phyloP scores from a whole-genome alignment of 495 filamentous ascomycete genomes.

The Daldinia grandis region DNA sequence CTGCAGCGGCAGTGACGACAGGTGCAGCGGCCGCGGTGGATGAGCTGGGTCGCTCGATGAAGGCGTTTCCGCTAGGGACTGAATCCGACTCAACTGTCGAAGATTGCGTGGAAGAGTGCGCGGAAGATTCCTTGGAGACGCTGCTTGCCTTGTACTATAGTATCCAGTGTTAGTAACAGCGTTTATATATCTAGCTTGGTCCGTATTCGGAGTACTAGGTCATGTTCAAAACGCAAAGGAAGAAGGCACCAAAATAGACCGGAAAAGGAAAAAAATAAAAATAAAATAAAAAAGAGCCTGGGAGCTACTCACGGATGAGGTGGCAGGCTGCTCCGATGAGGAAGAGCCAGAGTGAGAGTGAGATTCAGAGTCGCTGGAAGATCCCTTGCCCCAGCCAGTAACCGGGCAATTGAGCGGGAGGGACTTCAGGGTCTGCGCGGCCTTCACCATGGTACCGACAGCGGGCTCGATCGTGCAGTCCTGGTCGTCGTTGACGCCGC shows the following conservation, averaged over 20 bases:
- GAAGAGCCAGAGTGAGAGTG: constrained; percentile 7
- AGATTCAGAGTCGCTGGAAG: constrained; percentile 40
- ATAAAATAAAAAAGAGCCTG: too few species aligned
- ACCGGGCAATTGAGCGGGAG: constrained; percentile 69
- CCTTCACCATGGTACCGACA: constrained; percentile 46
- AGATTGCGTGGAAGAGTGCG: too few species aligned
- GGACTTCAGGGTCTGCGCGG: constrained; percentile 43
- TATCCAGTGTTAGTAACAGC: constrained; percentile 14
- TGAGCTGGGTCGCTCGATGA: constrained; percentile 44
- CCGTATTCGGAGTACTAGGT: background rate
- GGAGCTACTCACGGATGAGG: constrained; percentile 28
- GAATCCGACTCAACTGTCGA: background rate
- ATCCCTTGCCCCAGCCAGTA: constrained; percentile 51
- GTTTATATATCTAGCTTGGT: background rate
- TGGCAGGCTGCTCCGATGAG: constrained; percentile 9
- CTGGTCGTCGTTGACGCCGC: constrained; percentile 50
- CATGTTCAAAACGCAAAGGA: constrained; percentile 6
- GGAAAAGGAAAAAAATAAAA: constrained; percentile 15
- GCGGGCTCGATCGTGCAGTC: constrained; percentile 59
- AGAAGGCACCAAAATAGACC: constrained; percentile 6
- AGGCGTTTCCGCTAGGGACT: constrained; percentile 20
- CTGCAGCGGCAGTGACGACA: constrained; percentile 33
- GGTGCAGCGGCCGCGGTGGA: constrained; percentile 51
- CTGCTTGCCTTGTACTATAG: constrained; percentile 19
- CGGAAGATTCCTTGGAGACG: background rate